A percentile compares a stretch with the other conserved stretches of the same genome.
Conservation (phyloP, 2,329 filamentous ascomycete species). For the Pestalotiopsis sp. region DNA sequence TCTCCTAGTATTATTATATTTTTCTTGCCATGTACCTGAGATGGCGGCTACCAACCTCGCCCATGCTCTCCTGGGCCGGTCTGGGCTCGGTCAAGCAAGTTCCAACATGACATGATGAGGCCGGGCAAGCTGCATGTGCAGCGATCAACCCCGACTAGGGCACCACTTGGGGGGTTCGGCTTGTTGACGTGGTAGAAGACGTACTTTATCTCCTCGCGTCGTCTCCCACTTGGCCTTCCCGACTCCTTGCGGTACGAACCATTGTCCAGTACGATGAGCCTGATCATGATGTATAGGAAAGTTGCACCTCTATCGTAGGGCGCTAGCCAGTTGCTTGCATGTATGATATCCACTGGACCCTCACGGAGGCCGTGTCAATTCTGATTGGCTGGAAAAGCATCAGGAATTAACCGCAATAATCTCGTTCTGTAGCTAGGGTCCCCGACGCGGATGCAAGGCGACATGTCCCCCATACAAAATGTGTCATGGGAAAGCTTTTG, state of each 20-base stretch:
- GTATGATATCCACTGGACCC: neutral
- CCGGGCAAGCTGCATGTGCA: neutral
- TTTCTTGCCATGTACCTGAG: neutral
- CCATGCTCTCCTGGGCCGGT: neutral
- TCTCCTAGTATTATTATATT: neutral
- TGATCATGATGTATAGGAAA: neutral
- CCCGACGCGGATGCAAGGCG: neutral
- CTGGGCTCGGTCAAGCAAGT: neutral
- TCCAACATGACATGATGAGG: neutral
- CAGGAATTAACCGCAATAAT: neutral
- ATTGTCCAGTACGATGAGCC: neutral
- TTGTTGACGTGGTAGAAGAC: neutral
- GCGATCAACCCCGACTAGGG: neutral
- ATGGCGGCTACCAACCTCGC: neutral
- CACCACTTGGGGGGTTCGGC: neutral
- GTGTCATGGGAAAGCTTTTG: neutral
- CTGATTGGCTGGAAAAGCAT: neutral
- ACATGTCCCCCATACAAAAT: neutral
- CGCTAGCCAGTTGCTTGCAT: neutral
- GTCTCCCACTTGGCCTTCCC: neutral
- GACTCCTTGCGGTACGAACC: neutral
- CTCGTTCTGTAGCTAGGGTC: neutral
- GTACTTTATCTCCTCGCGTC: neutral
- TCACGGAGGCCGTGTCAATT: neutral
- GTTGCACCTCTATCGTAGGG: neutral